These are phyloP conservation scores for Pythium aquatile DNA, from an alignment of 352 stramenopile species.

Conservation along the genomic window DNA sequence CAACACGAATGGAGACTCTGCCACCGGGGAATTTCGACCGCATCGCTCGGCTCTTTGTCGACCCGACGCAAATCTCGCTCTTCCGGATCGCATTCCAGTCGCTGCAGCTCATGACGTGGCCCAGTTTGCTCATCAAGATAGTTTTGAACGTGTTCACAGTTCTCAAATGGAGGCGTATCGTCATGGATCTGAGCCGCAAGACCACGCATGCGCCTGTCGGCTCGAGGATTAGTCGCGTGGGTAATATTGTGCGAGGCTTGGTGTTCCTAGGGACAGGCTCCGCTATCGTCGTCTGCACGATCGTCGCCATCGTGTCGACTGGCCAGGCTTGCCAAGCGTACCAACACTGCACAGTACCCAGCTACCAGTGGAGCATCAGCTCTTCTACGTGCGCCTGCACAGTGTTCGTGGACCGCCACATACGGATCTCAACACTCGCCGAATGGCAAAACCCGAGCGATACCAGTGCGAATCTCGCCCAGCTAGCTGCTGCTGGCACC, in stretches of 20 bases:
- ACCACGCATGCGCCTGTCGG: background rate
- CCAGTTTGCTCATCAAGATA: conserved; percentile 33
- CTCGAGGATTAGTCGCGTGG: background rate
- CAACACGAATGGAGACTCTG: conserved; percentile 29
- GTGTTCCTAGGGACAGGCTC: conserved; percentile 5
- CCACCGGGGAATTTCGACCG: conserved; percentile 31
- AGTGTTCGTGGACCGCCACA: conserved; percentile 22
- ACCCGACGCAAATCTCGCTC: conserved; percentile 40
- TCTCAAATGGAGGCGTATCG: conserved; percentile 43
- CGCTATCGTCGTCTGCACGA: conserved; percentile 20
- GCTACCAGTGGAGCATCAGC: conserved; percentile 29
- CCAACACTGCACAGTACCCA: conserved; percentile 19
- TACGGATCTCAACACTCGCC: background rate
- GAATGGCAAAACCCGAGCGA: conserved; percentile 19
- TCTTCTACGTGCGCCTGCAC: conserved; percentile 21
- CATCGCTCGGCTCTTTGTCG: conserved; percentile 40
- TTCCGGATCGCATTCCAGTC: conserved; percentile 47
- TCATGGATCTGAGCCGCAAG: conserved; percentile 13
- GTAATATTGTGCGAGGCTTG: background rate
- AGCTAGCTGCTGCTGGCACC: background rate
- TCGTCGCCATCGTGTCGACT: conserved; percentile 15
- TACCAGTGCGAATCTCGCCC: background rate
- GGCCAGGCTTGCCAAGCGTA: background rate
- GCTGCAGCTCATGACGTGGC: conserved; percentile 35
- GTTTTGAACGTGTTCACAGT: conserved; percentile 38